phyloP scores from a whole-genome alignment of 2,329 filamentous ascomycete species.

The Cytospora paraplurivora region DNA sequence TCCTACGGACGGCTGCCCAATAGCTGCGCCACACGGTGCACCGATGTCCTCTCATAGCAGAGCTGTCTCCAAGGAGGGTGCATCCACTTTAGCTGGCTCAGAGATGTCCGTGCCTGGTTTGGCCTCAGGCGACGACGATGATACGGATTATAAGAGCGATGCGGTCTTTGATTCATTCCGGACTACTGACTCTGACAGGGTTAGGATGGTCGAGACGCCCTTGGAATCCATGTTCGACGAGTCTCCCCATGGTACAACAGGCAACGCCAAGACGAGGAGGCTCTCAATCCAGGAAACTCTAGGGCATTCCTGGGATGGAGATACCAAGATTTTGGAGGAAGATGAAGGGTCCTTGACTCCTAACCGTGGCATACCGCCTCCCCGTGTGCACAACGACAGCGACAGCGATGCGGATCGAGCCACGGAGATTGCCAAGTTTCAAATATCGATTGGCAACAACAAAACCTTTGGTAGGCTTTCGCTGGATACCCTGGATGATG shows the following conservation, averaged over 20 bases:
- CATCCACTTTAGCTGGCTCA: constrained; percentile 69
- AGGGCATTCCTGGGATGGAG: constrained; percentile 56
- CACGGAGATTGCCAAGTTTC: constrained; percentile 25
- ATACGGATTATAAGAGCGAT: constrained; percentile 77
- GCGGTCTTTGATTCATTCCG: constrained; percentile 76
- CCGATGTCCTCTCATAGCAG: constrained; percentile 45
- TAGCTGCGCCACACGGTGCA: constrained; percentile 35
- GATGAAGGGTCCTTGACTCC: constrained; percentile 60
- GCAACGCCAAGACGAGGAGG: constrained; percentile 55
- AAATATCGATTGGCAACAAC: constrained; percentile 25
- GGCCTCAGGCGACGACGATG: constrained; percentile 72
- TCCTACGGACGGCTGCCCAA: constrained; percentile 46
- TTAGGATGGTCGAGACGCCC: constrained; percentile 68
- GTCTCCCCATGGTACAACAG: constrained; percentile 63
- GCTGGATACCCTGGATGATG: constrained; percentile 60
- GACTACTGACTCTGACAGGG: constrained; percentile 68
- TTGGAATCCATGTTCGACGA: constrained; percentile 83
- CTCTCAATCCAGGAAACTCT: constrained; percentile 62
- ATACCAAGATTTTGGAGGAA: constrained; percentile 63
- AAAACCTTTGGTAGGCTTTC: constrained; percentile 54
- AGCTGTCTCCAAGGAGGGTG: constrained; percentile 49
- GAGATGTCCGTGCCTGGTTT: constrained; percentile 68
- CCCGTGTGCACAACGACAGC: constrained; percentile 31
- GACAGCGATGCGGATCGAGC: constrained; percentile 30
- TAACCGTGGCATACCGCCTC: constrained; percentile 43